Evolutionary conservation across 306 rosid genomes (phyloP), one percentile per base, ranked within the genome.

Genomic region (Mucuna pruriens): DNA sequence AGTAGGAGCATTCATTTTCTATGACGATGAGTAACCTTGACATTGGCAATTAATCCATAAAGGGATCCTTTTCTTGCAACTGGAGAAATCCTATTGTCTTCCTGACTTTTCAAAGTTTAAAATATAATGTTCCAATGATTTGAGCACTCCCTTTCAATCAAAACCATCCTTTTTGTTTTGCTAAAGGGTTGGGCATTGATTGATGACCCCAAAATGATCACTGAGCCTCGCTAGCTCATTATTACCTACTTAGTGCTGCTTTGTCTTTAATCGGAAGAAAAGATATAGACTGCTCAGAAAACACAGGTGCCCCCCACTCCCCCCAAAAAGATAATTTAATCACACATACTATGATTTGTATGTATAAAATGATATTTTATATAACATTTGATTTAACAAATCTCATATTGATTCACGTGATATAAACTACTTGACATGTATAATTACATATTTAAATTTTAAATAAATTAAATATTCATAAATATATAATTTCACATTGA

Each of bases 91-190:
- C 58, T 20, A 26, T 67, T 61, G 52, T 74, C 85, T 48, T 22
- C 13, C 57, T 64, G 52, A 44, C 70, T 85, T 82, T 87, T 81
- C 82, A 60, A 64, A 71, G 83, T 71, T 79, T 83, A 36, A 51
- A 82, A 86, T 84, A 86, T 90, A 87, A 90, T 86, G 88, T 82
- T 84, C 90, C 89, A 93, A 91, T 93, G 90, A 91, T 90, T 90
- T 91, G 84, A 84, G 79, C 85, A 25, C 82, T 82, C 81, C 71
- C 81, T 83, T 87, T 87, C 80, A 77, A 81, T 77, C 82, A 80
- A 83, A 84, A 80, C 86, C 77, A 73, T 60, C 83, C 84, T 68
- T 68, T 80, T 82, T 81, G 87, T 80, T 83, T 87, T 76, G 83
- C 58, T 79, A 73, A 83, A 74, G 77, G 84, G 80, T 58, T 77